Evolutionary conservation across 106 monocot species (phyloP), one percentile per base, ranked within the genome.

Genomic region (Dactylorhiza incarnata): DNA sequence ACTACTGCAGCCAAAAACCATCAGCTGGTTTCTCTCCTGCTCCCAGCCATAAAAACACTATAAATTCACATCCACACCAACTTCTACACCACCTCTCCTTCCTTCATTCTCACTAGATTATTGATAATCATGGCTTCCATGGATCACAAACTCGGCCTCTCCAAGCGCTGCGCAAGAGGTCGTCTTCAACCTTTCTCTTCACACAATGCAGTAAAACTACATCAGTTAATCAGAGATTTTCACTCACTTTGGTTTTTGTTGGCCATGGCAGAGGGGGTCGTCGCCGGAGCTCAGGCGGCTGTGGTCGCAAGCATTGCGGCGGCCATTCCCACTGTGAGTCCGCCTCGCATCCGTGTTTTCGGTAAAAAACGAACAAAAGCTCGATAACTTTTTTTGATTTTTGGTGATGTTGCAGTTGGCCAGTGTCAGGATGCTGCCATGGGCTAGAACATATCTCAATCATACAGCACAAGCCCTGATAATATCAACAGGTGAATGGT

Each of bases 401-500:
- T 26, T 3, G 9, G 10, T 44, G 24, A 62, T 72, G 37, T 17
- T 44, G 19, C 79, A 95, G 95, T 25, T 92, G 73, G 95, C 95
- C 6, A 95, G 91, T 46, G 92, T 86, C 43, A 87, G 89, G 74
- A 91, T 95, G 95, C 83, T 95, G 45, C 95, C 95, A 50, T 95
- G 92, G 95, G 92, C 92, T 19, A 89, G 83, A 77, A 52, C 83
- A 14, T 85, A 95, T 86, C 83, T 95, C 13, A 95, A 95, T 58
- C 86, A 75, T 72, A 89, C 95, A 10, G 95, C 89, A 73, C 95
- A 95, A 74, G 95, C 92, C 45, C 95, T 92, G 76, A 92, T 95
- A 74, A 80, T 95, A 79, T 92, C 87, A 6, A 86, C 95, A 74
- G 92, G 92, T 92, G 6, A 7, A 19, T 16, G n/a, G 2, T 69